Evolutionary conservation across 371 early-diverging fungal species (phyloP).

Genomic region (Syncephalastrum racemosum): DNA sequence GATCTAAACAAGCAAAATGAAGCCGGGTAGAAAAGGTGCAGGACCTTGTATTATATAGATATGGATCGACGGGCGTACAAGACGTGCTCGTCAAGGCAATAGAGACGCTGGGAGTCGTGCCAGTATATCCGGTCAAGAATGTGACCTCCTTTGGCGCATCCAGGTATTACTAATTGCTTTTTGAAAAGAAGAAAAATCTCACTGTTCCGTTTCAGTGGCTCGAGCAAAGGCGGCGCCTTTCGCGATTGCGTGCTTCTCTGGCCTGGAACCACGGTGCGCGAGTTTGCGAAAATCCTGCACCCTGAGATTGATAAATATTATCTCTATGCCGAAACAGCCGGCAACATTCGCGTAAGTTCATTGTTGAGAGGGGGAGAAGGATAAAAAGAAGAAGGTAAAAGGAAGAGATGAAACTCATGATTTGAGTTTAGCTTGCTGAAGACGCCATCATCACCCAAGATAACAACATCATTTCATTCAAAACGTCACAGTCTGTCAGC

Average conservation of each 20-base stretch:
- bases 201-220: conserved; percentile 1
- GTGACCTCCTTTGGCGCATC: conserved; percentile 59
- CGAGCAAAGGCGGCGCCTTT: conserved; percentile 54
- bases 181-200: not conserved
- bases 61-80: conserved; percentile 76
- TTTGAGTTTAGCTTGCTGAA: conserved; percentile 54
- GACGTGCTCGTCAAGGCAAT: conserved; percentile 64
- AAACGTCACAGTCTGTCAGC: conserved; percentile 45
- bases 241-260: conserved; percentile 70
- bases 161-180: conserved; percentile 20
- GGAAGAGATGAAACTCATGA: not conserved
- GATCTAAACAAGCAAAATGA: not conserved
- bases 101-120: conserved; percentile 62
- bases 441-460: conserved; percentile 56
- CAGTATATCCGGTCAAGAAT: conserved; percentile 76
- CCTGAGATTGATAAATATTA: conserved; percentile 67
- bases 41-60: conserved; percentile 78
- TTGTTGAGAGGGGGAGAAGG: too few species aligned
- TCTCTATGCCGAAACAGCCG: conserved; percentile 73
- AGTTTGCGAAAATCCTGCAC: conserved; percentile 69
- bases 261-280: conserved; percentile 71
- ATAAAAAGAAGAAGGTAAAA: too few species aligned
- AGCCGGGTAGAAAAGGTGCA: conserved; percentile 75
- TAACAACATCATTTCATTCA: conserved; percentile 65
- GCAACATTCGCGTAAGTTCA: conserved; percentile 59